Evolutionary conservation across 257 asterid genomes (phyloP).

Genomic region (Thymus quinquecostatus): DNA sequence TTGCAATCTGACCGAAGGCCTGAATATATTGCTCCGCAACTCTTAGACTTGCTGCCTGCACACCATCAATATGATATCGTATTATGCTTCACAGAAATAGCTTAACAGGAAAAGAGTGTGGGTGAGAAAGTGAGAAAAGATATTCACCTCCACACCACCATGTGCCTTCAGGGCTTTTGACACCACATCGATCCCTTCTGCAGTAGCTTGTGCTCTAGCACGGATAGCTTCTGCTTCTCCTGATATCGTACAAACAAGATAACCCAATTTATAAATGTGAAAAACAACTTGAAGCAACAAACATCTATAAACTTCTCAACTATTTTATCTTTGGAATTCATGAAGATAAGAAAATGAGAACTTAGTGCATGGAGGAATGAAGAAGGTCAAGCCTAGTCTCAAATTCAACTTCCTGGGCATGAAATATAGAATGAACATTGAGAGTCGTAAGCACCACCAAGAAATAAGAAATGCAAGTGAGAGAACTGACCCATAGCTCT

Average conservation of each 20-base stretch:
- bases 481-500: constrained; percentile 70
- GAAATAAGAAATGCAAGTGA: constrained; percentile 18
- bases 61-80: constrained; percentile 9
- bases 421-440: constrained; percentile 18
- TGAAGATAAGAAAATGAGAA: background rate
- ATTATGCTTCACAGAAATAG: constrained; percentile 3
- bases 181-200: constrained; percentile 76
- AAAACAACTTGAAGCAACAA: constrained; percentile 12
- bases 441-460: constrained; percentile 1
- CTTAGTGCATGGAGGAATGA: background rate
- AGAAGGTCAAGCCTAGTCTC: constrained; percentile 10
- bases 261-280: background rate
- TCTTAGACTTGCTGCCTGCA: constrained; percentile 90
- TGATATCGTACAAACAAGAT: constrained; percentile 34
- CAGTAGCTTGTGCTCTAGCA: constrained; percentile 81
- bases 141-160: constrained; percentile 82
- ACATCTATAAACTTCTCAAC: background rate
- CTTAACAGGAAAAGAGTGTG: no score
- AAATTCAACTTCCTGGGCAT: constrained; percentile 1
- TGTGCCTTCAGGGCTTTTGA: constrained; percentile 60
- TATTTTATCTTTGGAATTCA: background rate
- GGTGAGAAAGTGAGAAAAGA: constrained; percentile 7
- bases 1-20: constrained; percentile 79
- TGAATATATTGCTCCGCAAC: constrained; percentile 90
- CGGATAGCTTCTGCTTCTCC: constrained; percentile 97